Evolutionary conservation across 169 alveolate species (phyloP).

Genomic region (Perkinsus chesapeaki): DNA sequence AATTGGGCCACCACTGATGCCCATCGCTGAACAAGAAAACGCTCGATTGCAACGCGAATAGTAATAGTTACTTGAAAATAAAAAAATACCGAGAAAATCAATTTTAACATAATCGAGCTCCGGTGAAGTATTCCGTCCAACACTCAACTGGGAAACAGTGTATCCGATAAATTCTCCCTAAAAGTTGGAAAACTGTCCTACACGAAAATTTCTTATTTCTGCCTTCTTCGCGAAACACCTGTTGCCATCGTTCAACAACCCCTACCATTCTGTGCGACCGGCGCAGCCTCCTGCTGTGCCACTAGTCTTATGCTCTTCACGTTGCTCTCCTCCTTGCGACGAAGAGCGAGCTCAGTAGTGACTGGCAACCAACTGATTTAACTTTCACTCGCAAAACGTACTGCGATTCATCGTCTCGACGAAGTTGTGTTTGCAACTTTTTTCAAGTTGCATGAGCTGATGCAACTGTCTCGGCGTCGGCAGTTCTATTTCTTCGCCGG

Average conservation of each 20-base stretch:
- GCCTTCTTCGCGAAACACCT: no score
- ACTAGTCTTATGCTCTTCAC: neutral
- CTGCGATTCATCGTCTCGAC: neutral
- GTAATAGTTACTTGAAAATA: no score
- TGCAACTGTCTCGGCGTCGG: neutral
- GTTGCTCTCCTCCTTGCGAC: neutral
- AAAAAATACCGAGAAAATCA: no score
- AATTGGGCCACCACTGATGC: neutral
- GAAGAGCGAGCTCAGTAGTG: neutral
- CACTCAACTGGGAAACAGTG: no score
- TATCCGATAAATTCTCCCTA: no score
- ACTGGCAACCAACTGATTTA: neutral
- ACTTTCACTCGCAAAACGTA: neutral
- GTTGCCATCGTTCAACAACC: no score
- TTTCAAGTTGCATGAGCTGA: neutral
- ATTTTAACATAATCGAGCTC: no score
- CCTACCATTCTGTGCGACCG: neutral
- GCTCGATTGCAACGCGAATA: neutral
- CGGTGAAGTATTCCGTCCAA: no score
- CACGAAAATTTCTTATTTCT: no score
- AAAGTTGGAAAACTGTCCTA: no score
- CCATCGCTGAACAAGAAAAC: neutral
- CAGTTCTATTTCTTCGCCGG: neutral
- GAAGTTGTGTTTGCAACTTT: neutral
- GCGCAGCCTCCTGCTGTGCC: neutral